phyloP scores from a whole-genome alignment of 805 yeast species.

The Blastobotrys peoriensis region DNA sequence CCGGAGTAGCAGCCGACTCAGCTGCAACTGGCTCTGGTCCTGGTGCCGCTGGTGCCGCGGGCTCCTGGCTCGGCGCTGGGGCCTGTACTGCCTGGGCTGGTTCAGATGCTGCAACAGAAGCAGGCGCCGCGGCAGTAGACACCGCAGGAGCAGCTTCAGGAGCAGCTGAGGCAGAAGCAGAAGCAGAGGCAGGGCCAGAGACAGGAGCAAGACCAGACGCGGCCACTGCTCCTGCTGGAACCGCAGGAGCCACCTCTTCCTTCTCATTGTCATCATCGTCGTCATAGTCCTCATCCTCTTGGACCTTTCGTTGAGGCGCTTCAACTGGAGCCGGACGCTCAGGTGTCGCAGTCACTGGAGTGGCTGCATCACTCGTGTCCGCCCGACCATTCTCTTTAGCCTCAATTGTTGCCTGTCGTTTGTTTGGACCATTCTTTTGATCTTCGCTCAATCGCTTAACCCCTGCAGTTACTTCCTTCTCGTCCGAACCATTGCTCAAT shows the following conservation, averaged over 20 bases:
- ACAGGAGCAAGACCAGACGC: too few relatives aligned
- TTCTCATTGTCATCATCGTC: conserved; percentile 24
- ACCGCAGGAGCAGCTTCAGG: too few relatives aligned
- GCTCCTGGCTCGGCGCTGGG: too few relatives aligned
- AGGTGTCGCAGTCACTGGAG: neutral
- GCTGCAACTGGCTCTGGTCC: conserved; percentile 1
- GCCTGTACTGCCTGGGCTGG: too few relatives aligned
- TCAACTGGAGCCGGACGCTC: conserved; percentile 12
- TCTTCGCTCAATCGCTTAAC: conserved; percentile 9
- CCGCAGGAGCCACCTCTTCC: too few relatives aligned
- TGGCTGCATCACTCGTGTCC: conserved; percentile 1
- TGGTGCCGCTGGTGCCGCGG: conserved; percentile 2
- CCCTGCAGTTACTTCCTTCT: conserved; percentile 1
- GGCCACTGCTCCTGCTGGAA: too few relatives aligned
- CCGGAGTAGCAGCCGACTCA: too few relatives aligned
- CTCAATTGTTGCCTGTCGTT: conserved; percentile 8
- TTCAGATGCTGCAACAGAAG: too few relatives aligned
- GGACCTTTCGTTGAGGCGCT: conserved; percentile 34
- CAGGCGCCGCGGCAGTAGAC: too few relatives aligned
- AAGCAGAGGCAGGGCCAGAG: neutral
- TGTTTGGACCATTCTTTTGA: conserved; percentile 11
- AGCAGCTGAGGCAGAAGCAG: neutral
- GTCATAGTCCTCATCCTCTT: conserved; percentile 43
- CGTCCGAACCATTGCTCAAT: neutral
- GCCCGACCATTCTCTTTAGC: conserved; percentile 1